A percentile compares a stretch with the other conserved stretches of the same genome.
Conservation (phyloP, 495 filamentous ascomycete species). For the Hypoxylon crocopeplum region DNA sequence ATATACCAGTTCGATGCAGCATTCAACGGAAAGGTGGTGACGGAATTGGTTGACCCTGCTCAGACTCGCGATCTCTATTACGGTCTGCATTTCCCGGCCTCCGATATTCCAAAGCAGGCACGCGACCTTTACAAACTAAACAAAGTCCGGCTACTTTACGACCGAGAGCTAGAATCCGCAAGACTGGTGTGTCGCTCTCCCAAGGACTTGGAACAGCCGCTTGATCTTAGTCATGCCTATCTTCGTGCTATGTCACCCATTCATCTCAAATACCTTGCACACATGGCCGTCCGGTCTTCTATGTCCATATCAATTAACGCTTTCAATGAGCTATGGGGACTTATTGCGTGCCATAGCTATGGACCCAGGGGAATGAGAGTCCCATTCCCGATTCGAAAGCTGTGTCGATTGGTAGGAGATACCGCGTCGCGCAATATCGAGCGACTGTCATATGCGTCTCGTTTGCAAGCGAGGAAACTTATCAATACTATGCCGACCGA, state of each 20-base stretch:
- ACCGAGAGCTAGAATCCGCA: slow-evolving; percentile 76
- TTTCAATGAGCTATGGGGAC: slow-evolving; percentile 85
- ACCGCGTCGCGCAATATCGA: slow-evolving; percentile 89
- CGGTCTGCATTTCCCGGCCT: slow-evolving; percentile 88
- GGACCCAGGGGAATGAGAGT: slow-evolving; percentile 82
- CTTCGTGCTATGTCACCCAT: slow-evolving; percentile 92
- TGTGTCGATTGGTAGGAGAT: slow-evolving; percentile 92
- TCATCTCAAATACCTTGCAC: slow-evolving; percentile 85
- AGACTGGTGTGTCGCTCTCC: slow-evolving; percentile 81
- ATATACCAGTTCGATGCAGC: slow-evolving; percentile 88
- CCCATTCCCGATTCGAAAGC: slow-evolving; percentile 88
- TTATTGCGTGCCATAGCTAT: slow-evolving; percentile 89
- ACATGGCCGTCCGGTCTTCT: slow-evolving; percentile 89
- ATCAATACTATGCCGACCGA: slow-evolving; percentile 81
- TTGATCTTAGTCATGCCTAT: slow-evolving; percentile 87
- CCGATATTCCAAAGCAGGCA: slow-evolving; percentile 89
- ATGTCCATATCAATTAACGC: slow-evolving; percentile 96
- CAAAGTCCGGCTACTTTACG: slow-evolving; percentile 80
- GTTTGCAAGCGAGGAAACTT: slow-evolving; percentile 80
- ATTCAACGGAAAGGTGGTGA: slow-evolving; percentile 87
- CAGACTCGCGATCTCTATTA: slow-evolving; percentile 89
- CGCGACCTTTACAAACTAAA: slow-evolving; percentile 82
- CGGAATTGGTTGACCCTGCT: slow-evolving; percentile 81
- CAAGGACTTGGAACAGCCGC: slow-evolving; percentile 76
- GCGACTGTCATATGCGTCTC: slow-evolving; percentile 83